These are phyloP conservation scores for Penicillium sp. DNA, from an alignment of 2,329 filamentous ascomycete genomes.

Conservation along the genomic window DNA sequence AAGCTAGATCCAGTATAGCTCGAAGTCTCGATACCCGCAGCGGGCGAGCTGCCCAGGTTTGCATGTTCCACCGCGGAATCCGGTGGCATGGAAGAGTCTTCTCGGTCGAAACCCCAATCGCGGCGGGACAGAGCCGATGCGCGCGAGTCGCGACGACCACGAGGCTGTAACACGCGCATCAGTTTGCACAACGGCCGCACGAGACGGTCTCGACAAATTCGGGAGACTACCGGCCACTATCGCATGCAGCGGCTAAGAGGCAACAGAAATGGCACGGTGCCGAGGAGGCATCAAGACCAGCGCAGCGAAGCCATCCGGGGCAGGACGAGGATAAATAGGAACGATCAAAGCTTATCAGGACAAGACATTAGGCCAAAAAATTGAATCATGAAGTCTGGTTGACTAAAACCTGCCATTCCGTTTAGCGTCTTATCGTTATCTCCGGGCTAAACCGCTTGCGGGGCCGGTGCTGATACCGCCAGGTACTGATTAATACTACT, in stretches of 20 bases:
- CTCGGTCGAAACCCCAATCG: slow-evolving; percentile 23
- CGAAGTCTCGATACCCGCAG: slow-evolving; percentile 27
- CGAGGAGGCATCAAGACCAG: neutral
- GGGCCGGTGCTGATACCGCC: neutral
- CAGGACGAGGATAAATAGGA: neutral
- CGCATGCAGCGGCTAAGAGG: slow-evolving; percentile 18
- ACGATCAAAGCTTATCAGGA: slow-evolving; percentile 3
- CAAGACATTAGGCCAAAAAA: slow-evolving; percentile 1
- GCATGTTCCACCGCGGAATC: slow-evolving; percentile 30
- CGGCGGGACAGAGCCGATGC: slow-evolving; percentile 26
- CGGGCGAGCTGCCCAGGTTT: slow-evolving; percentile 28
- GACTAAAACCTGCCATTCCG: slow-evolving; percentile 1
- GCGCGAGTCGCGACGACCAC: slow-evolving; percentile 30
- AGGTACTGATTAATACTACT: neutral
- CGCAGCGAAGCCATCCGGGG: neutral
- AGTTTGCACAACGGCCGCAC: slow-evolving; percentile 12
- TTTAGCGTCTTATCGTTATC: neutral
- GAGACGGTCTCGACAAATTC: slow-evolving; percentile 4
- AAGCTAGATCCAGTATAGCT: slow-evolving; percentile 33
- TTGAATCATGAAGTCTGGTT: slow-evolving; percentile 4
- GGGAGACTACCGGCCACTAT: slow-evolving; percentile 20
- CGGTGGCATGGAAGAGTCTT: slow-evolving; percentile 16
- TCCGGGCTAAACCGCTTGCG: slow-evolving; percentile 8
- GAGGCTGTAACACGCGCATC: slow-evolving; percentile 33
- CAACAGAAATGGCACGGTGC: slow-evolving; percentile 18